These are phyloP conservation scores for Penicillium sp. DNA, from an alignment of 2,329 filamentous ascomycete species.

Conservation along the genomic window DNA sequence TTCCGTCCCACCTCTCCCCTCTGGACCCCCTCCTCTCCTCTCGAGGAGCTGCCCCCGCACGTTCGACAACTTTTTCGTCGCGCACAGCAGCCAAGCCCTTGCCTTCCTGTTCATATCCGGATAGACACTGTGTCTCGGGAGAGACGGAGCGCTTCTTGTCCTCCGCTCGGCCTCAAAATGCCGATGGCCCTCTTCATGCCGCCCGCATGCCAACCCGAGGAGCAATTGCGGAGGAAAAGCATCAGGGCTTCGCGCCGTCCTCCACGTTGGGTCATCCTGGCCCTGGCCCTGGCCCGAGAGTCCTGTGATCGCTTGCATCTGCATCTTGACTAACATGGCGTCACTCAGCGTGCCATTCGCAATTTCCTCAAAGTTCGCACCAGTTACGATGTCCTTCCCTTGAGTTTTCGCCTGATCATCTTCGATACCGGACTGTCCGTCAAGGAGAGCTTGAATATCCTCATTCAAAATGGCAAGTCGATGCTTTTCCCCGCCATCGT, in stretches of 20 bases:
- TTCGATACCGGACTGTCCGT: constrained; percentile 93
- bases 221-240: not conserved
- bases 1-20: constrained; percentile 1
- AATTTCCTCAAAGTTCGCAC: constrained; percentile 94
- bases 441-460: constrained; percentile 92
- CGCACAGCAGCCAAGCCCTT: not conserved
- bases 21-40: constrained; percentile 1
- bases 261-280: too few relatives aligned
- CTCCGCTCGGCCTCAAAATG: too few relatives aligned
- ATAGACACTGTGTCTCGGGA: too few relatives aligned
- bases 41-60: not conserved
- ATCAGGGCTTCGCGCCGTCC: constrained; percentile 1
- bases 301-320: constrained; percentile 11
- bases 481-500: not conserved
- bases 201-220: not conserved
- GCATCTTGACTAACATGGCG: constrained; percentile 25
- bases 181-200: not conserved
- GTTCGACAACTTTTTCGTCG: constrained; percentile 1
- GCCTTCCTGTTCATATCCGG: not conserved
- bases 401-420: constrained; percentile 92
- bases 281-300: constrained; percentile 2
- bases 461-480: constrained; percentile 81
- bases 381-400: constrained; percentile 93
- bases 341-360: constrained; percentile 71
- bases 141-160: too few relatives aligned